Evolutionary conservation across 1,284 basidiomycete genomes (phyloP), one percentile per base, ranked within the genome.

Genomic region (Pisolithus thermaeus): DNA sequence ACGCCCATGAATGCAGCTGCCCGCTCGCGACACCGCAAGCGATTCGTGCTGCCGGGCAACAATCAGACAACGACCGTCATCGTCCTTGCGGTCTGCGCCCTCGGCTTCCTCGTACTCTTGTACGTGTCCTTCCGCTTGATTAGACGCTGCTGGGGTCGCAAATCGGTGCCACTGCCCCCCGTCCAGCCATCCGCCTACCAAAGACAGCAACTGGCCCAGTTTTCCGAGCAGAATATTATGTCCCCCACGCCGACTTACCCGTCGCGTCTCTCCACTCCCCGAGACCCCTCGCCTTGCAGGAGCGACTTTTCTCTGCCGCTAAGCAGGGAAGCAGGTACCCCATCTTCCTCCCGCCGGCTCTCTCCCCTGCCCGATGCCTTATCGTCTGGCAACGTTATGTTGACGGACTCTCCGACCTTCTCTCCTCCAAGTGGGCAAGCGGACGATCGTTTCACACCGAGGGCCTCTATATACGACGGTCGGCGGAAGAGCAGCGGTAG

Each of bases 131-230:
- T 69, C 62, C 70, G 70, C 25, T 52, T 73, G 53, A 52, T 75
- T 50, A 66, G 67, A 37, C 70, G 68, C 49, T 55, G 54, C 16
- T 69, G 63, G 42, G 61, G 61, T 37, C 63, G 59, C 22, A 62
- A 61, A 20, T 61, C 73, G 4, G 66, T 65, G 0, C 81, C 81
- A 2, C 68, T 84, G 2, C 83, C 82, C 0, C 81, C 80, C 20
- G 68, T 76, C 2, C 80, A 83, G 54, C 76, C 76, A 18, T 75
- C 83, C n/a, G 79, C 81, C 4, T 79, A 79, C 57, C 75, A 77
- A 49, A 74, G 81, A 58, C 74, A 76, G 32, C 71, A 75, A 49
- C 60, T 75, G 14, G 67, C 71, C 12, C 68, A 66, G 35, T 61
- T 71, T 27, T 61, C 43, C 4, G 53, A 50, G n/a, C 47, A 32